Evolutionary conservation across 2,329 filamentous ascomycete species (phyloP).

Genomic region (Ophiocordyceps australis): DNA sequence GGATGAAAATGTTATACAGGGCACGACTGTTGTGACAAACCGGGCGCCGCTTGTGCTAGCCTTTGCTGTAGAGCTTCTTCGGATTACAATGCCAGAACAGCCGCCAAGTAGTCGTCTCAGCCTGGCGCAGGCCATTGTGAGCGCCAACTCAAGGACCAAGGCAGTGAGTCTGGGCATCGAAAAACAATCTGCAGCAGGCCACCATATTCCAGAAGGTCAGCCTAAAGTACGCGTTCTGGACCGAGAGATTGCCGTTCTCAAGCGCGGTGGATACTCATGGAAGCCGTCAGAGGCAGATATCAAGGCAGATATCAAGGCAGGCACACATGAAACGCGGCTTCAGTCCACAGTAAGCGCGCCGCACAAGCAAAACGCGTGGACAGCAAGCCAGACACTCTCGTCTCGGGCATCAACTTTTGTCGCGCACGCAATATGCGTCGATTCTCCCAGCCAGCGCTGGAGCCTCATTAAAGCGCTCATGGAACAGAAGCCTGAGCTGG

Average conservation of each 20-base stretch:
- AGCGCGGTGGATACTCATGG: conserved; percentile 52
- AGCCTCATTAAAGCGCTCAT: conserved; percentile 28
- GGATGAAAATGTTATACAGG: conserved; percentile 40
- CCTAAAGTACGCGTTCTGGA: conserved; percentile 56
- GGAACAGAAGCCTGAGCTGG: conserved; percentile 26
- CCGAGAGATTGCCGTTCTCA: conserved; percentile 56
- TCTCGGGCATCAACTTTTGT: conserved; percentile 38
- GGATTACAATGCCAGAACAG: conserved; percentile 72
- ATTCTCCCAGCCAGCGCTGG: conserved; percentile 21
- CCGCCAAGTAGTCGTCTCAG: conserved; percentile 70
- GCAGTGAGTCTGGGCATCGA: conserved; percentile 59
- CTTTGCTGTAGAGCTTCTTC: conserved; percentile 56
- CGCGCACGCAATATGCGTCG: conserved; percentile 24
- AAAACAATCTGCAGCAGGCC: conserved; percentile 42
- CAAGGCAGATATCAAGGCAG: neutral
- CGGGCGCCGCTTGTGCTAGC: conserved; percentile 68
- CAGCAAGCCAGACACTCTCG: conserved; percentile 28
- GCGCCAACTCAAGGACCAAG: conserved; percentile 61
- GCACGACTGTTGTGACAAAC: conserved; percentile 50
- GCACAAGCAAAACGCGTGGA: conserved; percentile 22
- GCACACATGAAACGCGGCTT: too few species aligned
- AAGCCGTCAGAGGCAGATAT: conserved; percentile 3
- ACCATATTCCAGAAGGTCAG: conserved; percentile 59
- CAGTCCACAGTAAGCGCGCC: conserved; percentile 4
- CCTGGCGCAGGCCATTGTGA: conserved; percentile 68